Evolutionary conservation across 1,284 basidiomycete species (phyloP), one percentile per base, ranked within the genome.

Genomic region (Sporisorium iseilematis-ciliati): DNA sequence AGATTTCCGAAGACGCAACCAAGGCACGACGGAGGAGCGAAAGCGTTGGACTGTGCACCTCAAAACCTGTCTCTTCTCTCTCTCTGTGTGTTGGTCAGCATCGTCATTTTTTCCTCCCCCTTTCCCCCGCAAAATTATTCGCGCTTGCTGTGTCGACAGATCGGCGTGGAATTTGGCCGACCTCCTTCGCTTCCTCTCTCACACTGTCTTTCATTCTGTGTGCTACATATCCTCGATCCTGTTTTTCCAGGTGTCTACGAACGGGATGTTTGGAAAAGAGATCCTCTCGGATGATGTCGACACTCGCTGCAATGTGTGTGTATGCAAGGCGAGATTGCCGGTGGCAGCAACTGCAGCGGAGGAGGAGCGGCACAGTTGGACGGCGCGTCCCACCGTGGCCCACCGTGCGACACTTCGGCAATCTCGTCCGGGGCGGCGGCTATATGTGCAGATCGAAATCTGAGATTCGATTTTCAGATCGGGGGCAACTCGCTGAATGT

Each of bases 41-140:
- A 33, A 25, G 10, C 11, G 43, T 25, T 50, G 53, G 53, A 56
- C 51, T 60, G 57, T 40, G 56, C 46, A 11, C 11, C 11, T n/a
- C n/a, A n/a, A n/a, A n/a, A n/a, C n/a, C n/a, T n/a, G n/a, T n/a
- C n/a, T 20, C 3, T 20, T n/a, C 2, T 38, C 29, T 38, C 35
- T 7, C 14, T 35, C 23, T 52, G 12, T 57, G n/a, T n/a, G n/a
- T 20, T 35, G 25, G 54, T 56, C 54, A 56, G 54, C 57, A 58
- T 38, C 46, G 21, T 33, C 40, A 4, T 5, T 3, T 29, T 29
- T 29, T 29, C 16, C 25, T 16, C 20, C 41, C 33, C 54, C 43
- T 7, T 45, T 7, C 43, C 7, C 33, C 8, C 35, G 14, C n/a
- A n/a, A 29, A n/a, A n/a, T n/a, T n/a, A n/a, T n/a, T n/a, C n/a